Percentiles rank a stretch among this genome's conserved stretches.
These are phyloP conservation scores for Botryosphaeria agaves DNA, from an alignment of 2,329 filamentous ascomycete species.

Conservation along the genomic window DNA sequence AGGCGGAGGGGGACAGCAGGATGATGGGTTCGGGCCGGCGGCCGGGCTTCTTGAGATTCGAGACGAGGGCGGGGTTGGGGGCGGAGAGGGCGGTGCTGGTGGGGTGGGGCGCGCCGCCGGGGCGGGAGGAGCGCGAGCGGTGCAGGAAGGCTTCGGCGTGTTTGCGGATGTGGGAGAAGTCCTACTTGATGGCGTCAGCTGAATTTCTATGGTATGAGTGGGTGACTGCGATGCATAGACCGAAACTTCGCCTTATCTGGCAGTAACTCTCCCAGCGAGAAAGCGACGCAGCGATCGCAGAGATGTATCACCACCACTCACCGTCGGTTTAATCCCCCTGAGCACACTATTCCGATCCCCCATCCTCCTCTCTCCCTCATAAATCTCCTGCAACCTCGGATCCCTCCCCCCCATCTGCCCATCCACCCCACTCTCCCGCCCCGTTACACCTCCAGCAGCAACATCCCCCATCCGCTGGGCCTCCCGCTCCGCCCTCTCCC, in stretches of 20 bases:
- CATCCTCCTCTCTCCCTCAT: slow-evolving; percentile 78
- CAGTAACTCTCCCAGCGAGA: too few relatives aligned
- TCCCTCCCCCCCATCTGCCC: slow-evolving; percentile 41
- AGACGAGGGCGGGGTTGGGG: slow-evolving; percentile 16
- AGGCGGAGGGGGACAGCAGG: slow-evolving; percentile 87
- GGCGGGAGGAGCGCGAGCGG: slow-evolving; percentile 23
- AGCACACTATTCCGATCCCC: slow-evolving; percentile 83
- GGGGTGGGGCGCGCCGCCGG: slow-evolving; percentile 19
- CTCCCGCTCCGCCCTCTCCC: slow-evolving; percentile 30
- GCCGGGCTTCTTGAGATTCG: slow-evolving; percentile 23
- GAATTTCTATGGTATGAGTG: too few relatives aligned
- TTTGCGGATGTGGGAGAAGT: slow-evolving; percentile 89
- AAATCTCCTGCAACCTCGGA: slow-evolving; percentile 71
- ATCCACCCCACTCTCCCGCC: slow-evolving; percentile 11
- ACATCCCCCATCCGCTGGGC: slow-evolving; percentile 35
- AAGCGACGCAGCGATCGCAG: too few relatives aligned
- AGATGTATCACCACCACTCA: too few relatives aligned
- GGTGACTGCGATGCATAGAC: too few relatives aligned
- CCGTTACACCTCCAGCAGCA: slow-evolving; percentile 30
- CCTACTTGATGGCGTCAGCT: too few relatives aligned
- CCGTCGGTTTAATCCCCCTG: slow-evolving; percentile 73
- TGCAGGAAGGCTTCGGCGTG: slow-evolving; percentile 60
- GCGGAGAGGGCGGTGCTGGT: slow-evolving; percentile 27
- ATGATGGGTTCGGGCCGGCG: slow-evolving; percentile 70
- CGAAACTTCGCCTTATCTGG: too few relatives aligned